phyloP scores from a whole-genome alignment of 2,329 filamentous ascomycete species.

The Epichloe sibirici region DNA sequence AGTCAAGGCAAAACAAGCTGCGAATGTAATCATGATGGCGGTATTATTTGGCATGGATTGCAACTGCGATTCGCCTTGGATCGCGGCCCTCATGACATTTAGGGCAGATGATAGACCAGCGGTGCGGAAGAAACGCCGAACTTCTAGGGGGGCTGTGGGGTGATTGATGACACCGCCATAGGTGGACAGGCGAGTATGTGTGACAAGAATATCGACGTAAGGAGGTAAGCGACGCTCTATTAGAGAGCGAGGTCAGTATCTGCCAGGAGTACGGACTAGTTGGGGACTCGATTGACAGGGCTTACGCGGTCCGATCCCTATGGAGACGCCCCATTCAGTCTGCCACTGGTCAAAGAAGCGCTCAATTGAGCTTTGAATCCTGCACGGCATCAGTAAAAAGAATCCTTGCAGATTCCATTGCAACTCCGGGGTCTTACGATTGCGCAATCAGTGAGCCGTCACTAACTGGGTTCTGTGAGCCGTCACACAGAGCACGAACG shows the following conservation, averaged over 20 bases:
- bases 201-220: constrained; percentile 64
- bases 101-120: constrained; percentile 59
- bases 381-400: not conserved
- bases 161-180: constrained; percentile 67
- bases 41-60: constrained; percentile 72
- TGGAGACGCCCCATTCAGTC: constrained; percentile 46
- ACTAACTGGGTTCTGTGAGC: constrained; percentile 34
- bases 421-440: constrained; percentile 16
- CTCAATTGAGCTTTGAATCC: constrained; percentile 48
- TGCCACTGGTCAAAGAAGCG: constrained; percentile 56
- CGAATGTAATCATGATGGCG: constrained; percentile 67
- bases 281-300: constrained; percentile 14
- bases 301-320: constrained; percentile 35
- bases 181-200: constrained; percentile 60
- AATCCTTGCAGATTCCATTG: not conserved
- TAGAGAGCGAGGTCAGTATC: not conserved
- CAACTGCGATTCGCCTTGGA: constrained; percentile 57
- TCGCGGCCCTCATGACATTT: constrained; percentile 63
- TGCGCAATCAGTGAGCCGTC: constrained; percentile 42
- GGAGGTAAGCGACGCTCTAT: constrained; percentile 45
- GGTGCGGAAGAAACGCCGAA: constrained; percentile 60
- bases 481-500: constrained; percentile 48
- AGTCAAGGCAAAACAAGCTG: constrained; percentile 55
- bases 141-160: constrained; percentile 57
- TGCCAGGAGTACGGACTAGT: no score